phyloP scores from a whole-genome alignment of 1,284 basidiomycete species.

The Ganoderma sp. region DNA sequence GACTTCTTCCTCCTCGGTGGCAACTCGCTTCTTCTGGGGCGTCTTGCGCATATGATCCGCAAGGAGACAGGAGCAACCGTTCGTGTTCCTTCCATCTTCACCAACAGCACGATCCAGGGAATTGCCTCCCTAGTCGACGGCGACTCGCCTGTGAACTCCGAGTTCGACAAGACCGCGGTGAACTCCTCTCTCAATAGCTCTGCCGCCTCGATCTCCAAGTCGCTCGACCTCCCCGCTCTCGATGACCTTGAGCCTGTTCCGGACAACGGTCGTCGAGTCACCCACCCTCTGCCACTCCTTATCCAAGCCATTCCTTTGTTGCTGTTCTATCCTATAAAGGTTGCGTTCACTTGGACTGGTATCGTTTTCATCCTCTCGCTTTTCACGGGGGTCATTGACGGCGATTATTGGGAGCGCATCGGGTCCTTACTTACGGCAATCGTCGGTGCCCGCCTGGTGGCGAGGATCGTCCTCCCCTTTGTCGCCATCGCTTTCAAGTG shows the following conservation, averaged over 20 bases:
- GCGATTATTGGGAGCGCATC: conserved; percentile 44
- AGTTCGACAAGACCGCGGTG: conserved; percentile 30
- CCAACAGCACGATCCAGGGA: conserved; percentile 49
- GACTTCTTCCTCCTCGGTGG: conserved; percentile 55
- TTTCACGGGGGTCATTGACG: conserved; percentile 37
- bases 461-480: conserved; percentile 45
- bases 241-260: conserved; percentile 20
- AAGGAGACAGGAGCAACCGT: conserved; percentile 48
- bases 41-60: conserved; percentile 49
- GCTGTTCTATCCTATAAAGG: conserved; percentile 52
- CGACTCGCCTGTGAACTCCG: conserved; percentile 18
- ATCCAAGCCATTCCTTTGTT: conserved; percentile 49
- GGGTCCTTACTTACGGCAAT: conserved; percentile 44
- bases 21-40: conserved; percentile 52
- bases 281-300: conserved; percentile 46
- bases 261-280: conserved; percentile 42
- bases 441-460: conserved; percentile 41
- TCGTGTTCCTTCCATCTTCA: conserved; percentile 47
- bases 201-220: conserved; percentile 18
- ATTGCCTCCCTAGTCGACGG: conserved; percentile 47
- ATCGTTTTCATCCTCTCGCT: conserved; percentile 30
- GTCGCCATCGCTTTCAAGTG: conserved; percentile 51
- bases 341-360: conserved; percentile 46
- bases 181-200: conserved; percentile 23
- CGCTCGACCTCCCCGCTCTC: conserved; percentile 25